A percentile compares a stretch with the other conserved stretches of the same genome.
Conservation (phyloP, 1,139 yeast species). For the Scheffersomyces parashehatae region DNA sequence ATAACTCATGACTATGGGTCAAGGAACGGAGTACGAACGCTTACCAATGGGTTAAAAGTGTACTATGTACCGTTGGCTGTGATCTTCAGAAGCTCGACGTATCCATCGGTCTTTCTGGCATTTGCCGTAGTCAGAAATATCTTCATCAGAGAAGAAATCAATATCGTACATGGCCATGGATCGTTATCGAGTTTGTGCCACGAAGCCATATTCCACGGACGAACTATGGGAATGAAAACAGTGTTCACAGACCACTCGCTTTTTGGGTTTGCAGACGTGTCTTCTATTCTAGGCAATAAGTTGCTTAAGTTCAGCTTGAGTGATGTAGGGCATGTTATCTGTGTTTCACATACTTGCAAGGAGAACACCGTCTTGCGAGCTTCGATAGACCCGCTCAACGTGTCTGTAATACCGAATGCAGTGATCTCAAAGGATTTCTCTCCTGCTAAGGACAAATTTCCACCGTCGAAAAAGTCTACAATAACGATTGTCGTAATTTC, state of each 20-base stretch:
- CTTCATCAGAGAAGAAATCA: constrained; percentile 78
- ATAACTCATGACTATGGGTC: constrained; percentile 87
- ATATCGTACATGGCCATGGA: constrained; percentile 95
- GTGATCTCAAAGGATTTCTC: constrained; percentile 79
- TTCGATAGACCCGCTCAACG: constrained; percentile 70
- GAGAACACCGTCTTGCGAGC: constrained; percentile 94
- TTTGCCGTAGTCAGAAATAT: constrained; percentile 87
- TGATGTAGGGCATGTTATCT: constrained; percentile 88
- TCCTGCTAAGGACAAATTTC: constrained; percentile 43
- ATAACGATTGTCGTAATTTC: constrained; percentile 91
- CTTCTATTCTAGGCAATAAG: constrained; percentile 84
- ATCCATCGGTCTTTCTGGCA: constrained; percentile 86
- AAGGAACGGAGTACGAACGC: constrained; percentile 75
- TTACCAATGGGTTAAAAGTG: constrained; percentile 90
- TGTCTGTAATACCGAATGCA: constrained; percentile 95
- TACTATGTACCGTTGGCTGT: constrained; percentile 86
- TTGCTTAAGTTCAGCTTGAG: constrained; percentile 78
- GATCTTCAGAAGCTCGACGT: constrained; percentile 76
- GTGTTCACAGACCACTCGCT: constrained; percentile 95
- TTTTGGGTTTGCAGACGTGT: constrained; percentile 89
- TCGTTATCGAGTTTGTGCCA: constrained; percentile 83
- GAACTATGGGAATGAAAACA: constrained; percentile 89
- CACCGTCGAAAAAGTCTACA: constrained; percentile 12
- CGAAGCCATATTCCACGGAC: constrained; percentile 86
- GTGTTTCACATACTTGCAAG: constrained; percentile 95